phyloP scores from a whole-genome alignment of 148 eudicot species.

The Silene conica region DNA sequence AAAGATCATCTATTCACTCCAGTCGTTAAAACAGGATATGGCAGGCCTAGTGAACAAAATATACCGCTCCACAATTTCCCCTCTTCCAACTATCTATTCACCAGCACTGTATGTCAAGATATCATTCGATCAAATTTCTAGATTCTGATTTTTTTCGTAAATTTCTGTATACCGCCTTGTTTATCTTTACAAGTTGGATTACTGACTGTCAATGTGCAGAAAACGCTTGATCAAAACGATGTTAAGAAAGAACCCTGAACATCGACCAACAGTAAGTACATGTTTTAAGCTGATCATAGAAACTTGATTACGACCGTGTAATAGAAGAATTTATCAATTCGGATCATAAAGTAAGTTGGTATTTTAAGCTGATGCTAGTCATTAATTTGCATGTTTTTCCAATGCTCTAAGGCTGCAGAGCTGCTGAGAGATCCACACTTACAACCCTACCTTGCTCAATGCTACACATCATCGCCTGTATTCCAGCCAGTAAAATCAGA shows the following conservation, averaged over 20 bases:
- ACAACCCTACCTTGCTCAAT: slow-evolving; percentile 47
- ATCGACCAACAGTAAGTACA: slow-evolving; percentile 50
- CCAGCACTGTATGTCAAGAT: slow-evolving; percentile 40
- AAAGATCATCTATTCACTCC: not conserved
- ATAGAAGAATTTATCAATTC: not conserved
- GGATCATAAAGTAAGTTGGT: not conserved
- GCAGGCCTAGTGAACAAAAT: slow-evolving; percentile 53
- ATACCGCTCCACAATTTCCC: slow-evolving; percentile 55
- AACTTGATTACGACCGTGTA: not conserved
- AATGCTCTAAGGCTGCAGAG: slow-evolving; percentile 39
- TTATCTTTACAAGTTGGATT: not conserved
- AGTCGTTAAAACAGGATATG: slow-evolving; percentile 34
- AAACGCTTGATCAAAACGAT: slow-evolving; percentile 51
- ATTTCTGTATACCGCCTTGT: not conserved
- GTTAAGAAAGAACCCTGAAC: slow-evolving; percentile 55
- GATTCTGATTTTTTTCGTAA: not conserved
- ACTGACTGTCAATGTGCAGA: slow-evolving; percentile 23
- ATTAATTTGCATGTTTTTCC: slow-evolving; percentile 1
- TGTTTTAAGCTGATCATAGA: not conserved
- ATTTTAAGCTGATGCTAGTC: not conserved
- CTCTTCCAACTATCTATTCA: slow-evolving; percentile 56
- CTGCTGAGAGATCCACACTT: slow-evolving; percentile 47
- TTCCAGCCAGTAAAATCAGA: slow-evolving; percentile 43
- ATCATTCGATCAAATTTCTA: not conserved
- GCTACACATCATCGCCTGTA: slow-evolving; percentile 35